Conservation (phyloP, 306 rosid genomes). For the Abrus precatorius region DNA sequence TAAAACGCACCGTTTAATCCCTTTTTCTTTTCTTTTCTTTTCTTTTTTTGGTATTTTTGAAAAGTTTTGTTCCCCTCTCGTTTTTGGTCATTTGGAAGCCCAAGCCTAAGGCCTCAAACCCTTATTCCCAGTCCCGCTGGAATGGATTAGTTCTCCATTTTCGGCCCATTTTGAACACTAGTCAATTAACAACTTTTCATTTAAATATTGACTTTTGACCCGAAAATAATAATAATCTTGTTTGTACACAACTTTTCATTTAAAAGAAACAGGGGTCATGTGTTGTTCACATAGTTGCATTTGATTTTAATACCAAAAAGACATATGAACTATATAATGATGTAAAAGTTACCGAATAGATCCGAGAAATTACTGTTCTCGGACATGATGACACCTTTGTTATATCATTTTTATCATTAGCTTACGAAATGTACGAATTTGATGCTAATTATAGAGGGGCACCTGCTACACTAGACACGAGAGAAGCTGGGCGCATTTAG, state of each 20-base stretch:
- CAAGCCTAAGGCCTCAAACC: no score
- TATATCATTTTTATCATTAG: not conserved
- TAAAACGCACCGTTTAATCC: constrained; percentile 13
- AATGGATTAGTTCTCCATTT: not conserved
- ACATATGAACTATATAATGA: not conserved
- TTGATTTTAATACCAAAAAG: not conserved
- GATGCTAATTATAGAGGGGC: not conserved
- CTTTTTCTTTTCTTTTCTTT: not conserved
- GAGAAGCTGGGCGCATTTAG: not conserved
- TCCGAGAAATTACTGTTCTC: not conserved
- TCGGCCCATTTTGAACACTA: not conserved
- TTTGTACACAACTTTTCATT: not conserved
- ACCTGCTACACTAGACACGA: not conserved
- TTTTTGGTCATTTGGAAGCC: no score
- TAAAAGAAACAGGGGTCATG: not conserved
- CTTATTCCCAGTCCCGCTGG: no score
- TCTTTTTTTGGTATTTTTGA: no score
- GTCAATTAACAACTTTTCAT: not conserved
- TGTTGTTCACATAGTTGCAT: not conserved
- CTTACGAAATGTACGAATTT: not conserved
- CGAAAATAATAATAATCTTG: no score
- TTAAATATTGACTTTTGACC: not conserved
- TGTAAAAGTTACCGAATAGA: not conserved
- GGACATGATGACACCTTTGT: not conserved
- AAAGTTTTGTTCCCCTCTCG: no score